phyloP scores from a whole-genome alignment of 1,139 yeast species.

The Taphrina deformans region DNA sequence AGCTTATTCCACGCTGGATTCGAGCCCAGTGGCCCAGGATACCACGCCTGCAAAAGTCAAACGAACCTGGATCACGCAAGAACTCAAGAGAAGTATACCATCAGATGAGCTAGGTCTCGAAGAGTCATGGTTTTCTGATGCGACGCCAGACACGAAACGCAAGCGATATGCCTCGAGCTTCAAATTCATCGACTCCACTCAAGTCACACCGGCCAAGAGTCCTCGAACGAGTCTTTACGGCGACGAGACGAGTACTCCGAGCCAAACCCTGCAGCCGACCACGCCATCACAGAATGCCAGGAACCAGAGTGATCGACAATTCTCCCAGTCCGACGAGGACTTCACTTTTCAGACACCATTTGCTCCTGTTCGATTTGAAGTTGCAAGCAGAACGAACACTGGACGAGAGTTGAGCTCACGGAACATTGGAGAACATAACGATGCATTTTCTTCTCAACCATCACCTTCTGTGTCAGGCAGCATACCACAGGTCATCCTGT shows the following conservation, averaged over 20 bases:
- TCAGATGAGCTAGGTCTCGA: conserved; percentile 19
- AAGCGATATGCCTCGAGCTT: conserved; percentile 11
- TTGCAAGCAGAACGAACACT: neutral
- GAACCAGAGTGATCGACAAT: neutral
- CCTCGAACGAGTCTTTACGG: neutral
- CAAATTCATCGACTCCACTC: conserved; percentile 4
- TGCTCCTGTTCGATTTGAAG: conserved; percentile 18
- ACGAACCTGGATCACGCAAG: conserved; percentile 30
- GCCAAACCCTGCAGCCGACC: neutral
- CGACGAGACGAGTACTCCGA: neutral
- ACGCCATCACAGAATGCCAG: neutral
- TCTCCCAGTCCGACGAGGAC: neutral
- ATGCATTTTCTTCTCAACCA: neutral
- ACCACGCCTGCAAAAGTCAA: conserved; percentile 11
- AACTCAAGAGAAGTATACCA: conserved; percentile 12
- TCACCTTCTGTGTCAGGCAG: neutral
- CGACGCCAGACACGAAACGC: conserved; percentile 4
- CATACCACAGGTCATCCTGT: neutral
- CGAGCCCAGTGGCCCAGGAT: neutral
- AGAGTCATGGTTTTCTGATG: conserved; percentile 23
- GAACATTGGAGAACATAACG: neutral
- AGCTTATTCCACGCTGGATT: neutral
- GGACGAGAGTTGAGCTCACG: conserved; percentile 1
- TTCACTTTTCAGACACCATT: conserved; percentile 10
- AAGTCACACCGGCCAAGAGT: neutral